These are phyloP conservation scores for Aspergillus tanneri DNA, from an alignment of 2,329 filamentous ascomycete genomes.

Conservation along the genomic window DNA sequence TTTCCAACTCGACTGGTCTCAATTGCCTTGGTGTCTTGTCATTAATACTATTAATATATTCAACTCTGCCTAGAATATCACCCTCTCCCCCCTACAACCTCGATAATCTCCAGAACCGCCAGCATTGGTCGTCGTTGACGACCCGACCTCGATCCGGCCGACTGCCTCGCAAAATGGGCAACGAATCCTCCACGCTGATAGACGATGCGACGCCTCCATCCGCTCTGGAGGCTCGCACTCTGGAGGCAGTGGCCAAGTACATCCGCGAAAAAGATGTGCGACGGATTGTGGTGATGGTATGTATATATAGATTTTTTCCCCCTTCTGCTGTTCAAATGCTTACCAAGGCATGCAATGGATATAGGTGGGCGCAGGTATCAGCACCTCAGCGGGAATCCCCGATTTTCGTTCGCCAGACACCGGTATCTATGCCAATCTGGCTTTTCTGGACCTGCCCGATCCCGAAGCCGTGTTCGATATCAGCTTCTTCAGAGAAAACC, in stretches of 20 bases:
- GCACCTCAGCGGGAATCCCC: conserved; percentile 62
- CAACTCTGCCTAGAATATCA: not conserved
- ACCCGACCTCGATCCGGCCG: conserved; percentile 18
- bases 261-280: conserved; percentile 68
- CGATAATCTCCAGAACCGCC: not conserved
- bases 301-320: conserved; percentile 16
- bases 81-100: not conserved
- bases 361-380: conserved; percentile 79
- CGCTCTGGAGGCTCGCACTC: conserved; percentile 65
- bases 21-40: not conserved
- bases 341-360: not conserved
- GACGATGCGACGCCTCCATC: conserved; percentile 63
- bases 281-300: conserved; percentile 76
- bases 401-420: conserved; percentile 94
- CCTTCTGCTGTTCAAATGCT: conserved; percentile 5
- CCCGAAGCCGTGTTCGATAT: conserved; percentile 96
- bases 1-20: not conserved
- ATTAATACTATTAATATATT: not conserved
- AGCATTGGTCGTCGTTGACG: conserved; percentile 26
- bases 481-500: conserved; percentile 78
- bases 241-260: conserved; percentile 75
- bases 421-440: conserved; percentile 89
- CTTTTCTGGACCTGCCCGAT: conserved; percentile 78
- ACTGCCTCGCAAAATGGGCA: conserved; percentile 65
- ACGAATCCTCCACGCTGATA: conserved; percentile 70